phyloP scores from a whole-genome alignment of 1,139 yeast species.

The Kodamaea fungicola region DNA sequence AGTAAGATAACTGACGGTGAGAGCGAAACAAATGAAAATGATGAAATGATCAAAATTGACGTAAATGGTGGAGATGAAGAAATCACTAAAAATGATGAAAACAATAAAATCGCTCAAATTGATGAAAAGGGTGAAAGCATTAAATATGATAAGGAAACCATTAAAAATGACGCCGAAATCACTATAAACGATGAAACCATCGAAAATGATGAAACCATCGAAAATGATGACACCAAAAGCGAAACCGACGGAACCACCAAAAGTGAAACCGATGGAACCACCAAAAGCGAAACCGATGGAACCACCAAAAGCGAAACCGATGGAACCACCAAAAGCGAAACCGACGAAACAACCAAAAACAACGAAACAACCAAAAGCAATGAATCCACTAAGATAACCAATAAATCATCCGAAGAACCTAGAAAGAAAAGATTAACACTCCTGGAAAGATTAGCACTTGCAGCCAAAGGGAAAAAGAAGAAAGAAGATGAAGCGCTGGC shows the following conservation, averaged over 20 bases:
- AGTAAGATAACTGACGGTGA: too few species aligned
- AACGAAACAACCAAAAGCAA: too few species aligned
- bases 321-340: neutral
- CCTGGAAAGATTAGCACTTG: constrained; percentile 79
- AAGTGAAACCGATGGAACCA: neutral
- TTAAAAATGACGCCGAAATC: neutral
- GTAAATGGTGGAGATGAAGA: neutral
- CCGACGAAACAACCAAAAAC: neutral
- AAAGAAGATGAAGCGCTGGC: constrained; percentile 6
- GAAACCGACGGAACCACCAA: neutral
- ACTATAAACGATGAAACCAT: neutral
- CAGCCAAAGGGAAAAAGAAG: constrained; percentile 54
- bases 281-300: neutral
- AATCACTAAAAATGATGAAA: neutral
- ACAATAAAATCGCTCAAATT: neutral
- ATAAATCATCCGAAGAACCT: neutral
- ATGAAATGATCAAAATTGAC: neutral
- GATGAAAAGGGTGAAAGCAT: neutral
- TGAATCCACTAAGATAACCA: neutral
- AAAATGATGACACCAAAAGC: neutral
- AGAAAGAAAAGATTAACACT: constrained; percentile 54
- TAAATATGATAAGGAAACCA: neutral
- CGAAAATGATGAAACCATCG: neutral
- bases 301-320: too few species aligned
- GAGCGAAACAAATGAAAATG: neutral